Evolutionary conservation across 176 grass and related monocot genomes (phyloP).

Genomic region (Musa schizocarpa): DNA sequence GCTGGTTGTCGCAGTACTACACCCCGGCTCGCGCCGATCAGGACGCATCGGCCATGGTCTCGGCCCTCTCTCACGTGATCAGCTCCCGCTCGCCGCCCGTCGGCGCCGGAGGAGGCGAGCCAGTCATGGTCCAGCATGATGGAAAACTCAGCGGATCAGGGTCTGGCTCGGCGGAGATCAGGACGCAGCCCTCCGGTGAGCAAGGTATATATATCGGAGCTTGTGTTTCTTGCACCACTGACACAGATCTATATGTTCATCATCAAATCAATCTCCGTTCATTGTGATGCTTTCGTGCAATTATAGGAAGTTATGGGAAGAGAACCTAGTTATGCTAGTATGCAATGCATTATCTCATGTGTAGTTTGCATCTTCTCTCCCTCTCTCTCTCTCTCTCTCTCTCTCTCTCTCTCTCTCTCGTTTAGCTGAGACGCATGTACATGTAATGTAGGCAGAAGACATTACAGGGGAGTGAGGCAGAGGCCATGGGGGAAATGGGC

Average conservation of each 20-base stretch:
- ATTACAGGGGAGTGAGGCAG: neutral
- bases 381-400: too few species aligned
- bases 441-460: neutral
- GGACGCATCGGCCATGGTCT: constrained; percentile 7
- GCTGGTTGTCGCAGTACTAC: neutral
- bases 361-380: too few species aligned
- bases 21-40: neutral
- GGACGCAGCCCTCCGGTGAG: neutral
- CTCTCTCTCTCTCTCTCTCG: too few species aligned
- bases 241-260: too few species aligned
- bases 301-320: too few species aligned
- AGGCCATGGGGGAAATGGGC: constrained; percentile 3
- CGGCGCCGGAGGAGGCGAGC: neutral
- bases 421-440: too few species aligned
- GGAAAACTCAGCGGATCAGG: neutral
- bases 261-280: too few species aligned
- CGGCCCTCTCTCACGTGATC: constrained; percentile 4
- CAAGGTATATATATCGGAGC: neutral
- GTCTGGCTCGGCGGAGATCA: neutral
- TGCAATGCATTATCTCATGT: too few species aligned
- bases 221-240: neutral
- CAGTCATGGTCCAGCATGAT: neutral
- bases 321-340: too few species aligned
- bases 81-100: neutral
- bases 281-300: too few species aligned